Evolutionary conservation across 2,329 filamentous ascomycete species (phyloP), one percentile per base, ranked within the genome.

Genomic region (Stagonosporopsis chrysanthemi): DNA sequence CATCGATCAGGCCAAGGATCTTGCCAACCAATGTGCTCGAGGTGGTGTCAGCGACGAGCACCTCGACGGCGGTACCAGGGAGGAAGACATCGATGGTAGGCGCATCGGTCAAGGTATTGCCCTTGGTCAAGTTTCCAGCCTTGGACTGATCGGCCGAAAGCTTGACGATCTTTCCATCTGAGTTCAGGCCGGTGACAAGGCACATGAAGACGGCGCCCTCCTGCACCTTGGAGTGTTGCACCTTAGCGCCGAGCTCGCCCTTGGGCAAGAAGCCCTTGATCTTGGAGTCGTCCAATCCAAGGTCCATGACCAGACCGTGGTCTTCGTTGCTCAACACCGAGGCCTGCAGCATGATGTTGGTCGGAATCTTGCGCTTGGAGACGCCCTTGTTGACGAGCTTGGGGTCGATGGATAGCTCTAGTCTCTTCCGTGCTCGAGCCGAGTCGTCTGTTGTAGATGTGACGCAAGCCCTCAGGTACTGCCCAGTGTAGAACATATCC

Each of bases 281-380:
- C 35, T 86, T 83, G 29, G 83, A 79, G 50, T 87, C 86, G 33
- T 87, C 82, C 6, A 98, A 81, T 17, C 92, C 92, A 35, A 98
- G 79, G 66, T 97, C 92, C 92, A 99, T 97, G 53, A 98, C 86
- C 56, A 95, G 84, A 60, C 95, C 95, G 71, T 97, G 93, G 68
- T 99, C 96, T 77, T 99, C 94, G n/a, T 96, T 89, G 76, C 94
- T 99, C 47, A 85, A 79, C 24, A 99, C 88, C 0, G 92, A 89
- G 2, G 92, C 94, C 83, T 98, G 96, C 19, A 98, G 81, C 42
- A 90, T 92, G 63, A 82, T 84, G 70, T 96, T 89, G 38, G 84
- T 78, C 9, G 95, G 87, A 9, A 97, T 77, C 67, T 92, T 91
- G 38, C 89, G 86, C 64, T 86, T 84, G 3, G 84, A 81, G 22